Base-by-base conservation (phyloP, 805 yeast species). In the Saturnispora dispora region DNA sequence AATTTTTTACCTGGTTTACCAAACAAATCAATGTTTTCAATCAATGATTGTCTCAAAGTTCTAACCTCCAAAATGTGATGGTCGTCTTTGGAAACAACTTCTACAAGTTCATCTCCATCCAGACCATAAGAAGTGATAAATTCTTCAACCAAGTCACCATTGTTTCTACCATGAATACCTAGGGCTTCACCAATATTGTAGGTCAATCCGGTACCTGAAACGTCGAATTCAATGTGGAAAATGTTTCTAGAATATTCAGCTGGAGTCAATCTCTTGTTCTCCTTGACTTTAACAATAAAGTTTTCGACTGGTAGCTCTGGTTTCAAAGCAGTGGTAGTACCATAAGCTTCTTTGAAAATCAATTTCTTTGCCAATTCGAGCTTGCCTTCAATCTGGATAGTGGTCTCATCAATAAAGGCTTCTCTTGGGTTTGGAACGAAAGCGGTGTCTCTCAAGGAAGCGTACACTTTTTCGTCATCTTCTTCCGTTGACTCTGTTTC, bases 1-100 rank as follows among this genome's bases (percentile, higher is more conserved):
- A 91, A 91, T 65, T 88, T 78, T 79, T 91, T 91, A 53, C 96
- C 95, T 53, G 97, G 97, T 67, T 89, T 91, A 61, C 98, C 98
- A 58, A 91, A 83, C 55, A 91, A 68, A 66, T 91, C 98, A 54
- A 90, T 71, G 58, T 85, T 85, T 51, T 91, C 96, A 49, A 78
- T 70, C 60, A 89, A 77, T 0, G 84, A 78, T 67, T 89, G 96
- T 71, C 83, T 80, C 13, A 85, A 83, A 15, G 97, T 88, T 71
- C 93, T 81, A 46, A 81, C 74, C 70, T 89, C 96, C 23, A 79
- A 63, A 27, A 75, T 57, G 3, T 73, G 64, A 22, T 75, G 67
- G 54, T 82, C 73, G 53, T 85, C 91, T 59, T 78, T 81, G 58
- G 83, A 78, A 46, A 93, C 83, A 46, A 85, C 79, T 57, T 83